phyloP scores from a whole-genome alignment of 495 filamentous ascomycete species.

The Daldinia caldariorum region DNA sequence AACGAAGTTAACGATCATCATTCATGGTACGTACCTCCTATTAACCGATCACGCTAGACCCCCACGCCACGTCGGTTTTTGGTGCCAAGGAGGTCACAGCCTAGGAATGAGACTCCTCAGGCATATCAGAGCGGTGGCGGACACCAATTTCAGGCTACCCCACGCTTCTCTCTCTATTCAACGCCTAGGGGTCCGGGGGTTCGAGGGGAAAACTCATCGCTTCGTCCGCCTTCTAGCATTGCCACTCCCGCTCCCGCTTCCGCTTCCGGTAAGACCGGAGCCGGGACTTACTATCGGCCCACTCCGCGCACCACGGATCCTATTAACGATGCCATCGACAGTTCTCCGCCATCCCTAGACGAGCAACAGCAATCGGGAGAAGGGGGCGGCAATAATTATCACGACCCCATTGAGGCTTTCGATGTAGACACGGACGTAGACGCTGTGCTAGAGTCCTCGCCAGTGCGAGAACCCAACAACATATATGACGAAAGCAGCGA shows the following conservation, averaged over 20 bases:
- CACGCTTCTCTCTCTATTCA: constrained; percentile 51
- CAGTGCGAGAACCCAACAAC: constrained; percentile 1
- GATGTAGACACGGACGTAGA: constrained; percentile 41
- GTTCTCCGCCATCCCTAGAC: constrained; percentile 36
- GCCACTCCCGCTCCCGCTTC: constrained; percentile 31
- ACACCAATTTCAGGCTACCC: constrained; percentile 54
- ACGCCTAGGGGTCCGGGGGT: constrained; percentile 32
- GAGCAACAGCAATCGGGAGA: background rate
- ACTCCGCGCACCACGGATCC: constrained; percentile 37
- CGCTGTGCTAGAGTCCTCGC: constrained; percentile 44
- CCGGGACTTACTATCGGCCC: constrained; percentile 33
- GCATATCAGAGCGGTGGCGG: constrained; percentile 35
- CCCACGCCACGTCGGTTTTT: constrained; percentile 56
- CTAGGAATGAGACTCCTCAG: constrained; percentile 48
- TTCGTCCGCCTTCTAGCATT: constrained; percentile 41
- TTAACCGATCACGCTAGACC: constrained; percentile 44
- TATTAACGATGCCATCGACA: constrained; percentile 36
- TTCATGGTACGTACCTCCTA: background rate
- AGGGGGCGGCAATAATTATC: background rate
- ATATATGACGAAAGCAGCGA: constrained; percentile 23
- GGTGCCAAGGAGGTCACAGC: constrained; percentile 51
- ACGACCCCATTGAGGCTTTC: constrained; percentile 49
- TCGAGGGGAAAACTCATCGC: constrained; percentile 16
- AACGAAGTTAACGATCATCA: background rate
- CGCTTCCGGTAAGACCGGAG: constrained; percentile 30